Base-by-base conservation (phyloP, 208 protist species). In the Phytomonas sp. region DNA sequence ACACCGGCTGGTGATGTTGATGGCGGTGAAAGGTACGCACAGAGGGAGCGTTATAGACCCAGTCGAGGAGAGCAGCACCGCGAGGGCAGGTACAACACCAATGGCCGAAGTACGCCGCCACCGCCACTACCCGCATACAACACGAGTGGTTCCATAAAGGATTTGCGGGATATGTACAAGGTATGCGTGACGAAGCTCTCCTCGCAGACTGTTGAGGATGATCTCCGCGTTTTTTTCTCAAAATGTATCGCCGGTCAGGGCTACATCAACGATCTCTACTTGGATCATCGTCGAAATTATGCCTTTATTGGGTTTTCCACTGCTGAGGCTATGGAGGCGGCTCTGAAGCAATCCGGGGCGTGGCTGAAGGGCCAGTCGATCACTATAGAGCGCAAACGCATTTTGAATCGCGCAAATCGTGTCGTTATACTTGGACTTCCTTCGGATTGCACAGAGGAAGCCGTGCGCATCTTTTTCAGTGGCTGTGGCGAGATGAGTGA, bases 401-500 rank as follows among this genome's bases (percentile, higher is more conserved):
- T 40, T 0, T 33, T 64, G n/a, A 62, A 69, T 51, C 26, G 69
- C 70, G 61, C 70, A 20, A 68, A 62, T 29, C 84, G 82, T 60
- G 71, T 93, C 65, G 81, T 93, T 62, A 79, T 92, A 29, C 78
- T 80, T 40, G 70, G 73, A 5, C 40, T 93, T 8, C 74, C 82
- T 15, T 53, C 53, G 17, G 61, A 77, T 36, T 70, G 72, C 26
- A 77, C 56, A 0, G 78, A 89, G 65, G 74, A 80, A 3, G 65
- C 53, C 2, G 23, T 95, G 13, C 81, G 84, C 59, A 68, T 67
- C 1, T 76, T 91, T 56, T 91, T 95, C 63, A 43, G 37, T 26
- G 30, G 72, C 40, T 87, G 77, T 63, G 91, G 91, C 28, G 62
- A 66, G 31, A 74, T 86, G n/a, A 67, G 60, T 4, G 86, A 92